Evolutionary conservation across 1,284 basidiomycete genomes (phyloP).

Genomic region (Ceratobasidium sp.): DNA sequence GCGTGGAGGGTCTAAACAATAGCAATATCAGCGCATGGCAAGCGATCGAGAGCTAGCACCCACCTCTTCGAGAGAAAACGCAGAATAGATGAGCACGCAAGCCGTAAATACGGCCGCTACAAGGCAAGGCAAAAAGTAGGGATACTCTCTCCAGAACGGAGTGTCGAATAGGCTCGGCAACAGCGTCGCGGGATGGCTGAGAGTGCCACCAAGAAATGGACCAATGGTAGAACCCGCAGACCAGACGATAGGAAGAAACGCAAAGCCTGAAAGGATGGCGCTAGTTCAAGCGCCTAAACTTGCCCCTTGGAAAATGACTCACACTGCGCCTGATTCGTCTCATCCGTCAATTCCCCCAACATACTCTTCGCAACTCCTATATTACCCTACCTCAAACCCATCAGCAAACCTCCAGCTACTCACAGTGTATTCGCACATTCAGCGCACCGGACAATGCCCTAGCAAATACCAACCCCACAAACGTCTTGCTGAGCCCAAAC

Average conservation of each 20-base stretch:
- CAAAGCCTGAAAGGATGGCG: constrained; percentile 42
- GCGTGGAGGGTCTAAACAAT: background rate
- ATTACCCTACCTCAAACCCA: constrained; percentile 47
- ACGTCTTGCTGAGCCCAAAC: constrained; percentile 52
- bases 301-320: background rate
- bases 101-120: constrained; percentile 23
- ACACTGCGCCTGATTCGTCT: constrained; percentile 51
- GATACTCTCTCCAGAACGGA: constrained; percentile 48
- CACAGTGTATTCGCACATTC: constrained; percentile 43
- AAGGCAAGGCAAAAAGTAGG: constrained; percentile 50
- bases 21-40: background rate
- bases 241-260: constrained; percentile 49
- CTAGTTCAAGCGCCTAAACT: background rate
- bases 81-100: constrained; percentile 8
- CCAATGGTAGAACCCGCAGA: constrained; percentile 46
- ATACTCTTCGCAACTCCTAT: constrained; percentile 52
- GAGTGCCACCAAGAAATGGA: constrained; percentile 48
- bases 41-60: background rate
- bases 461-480: constrained; percentile 49
- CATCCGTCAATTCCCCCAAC: constrained; percentile 50
- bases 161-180: constrained; percentile 47
- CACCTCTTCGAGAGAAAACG: constrained; percentile 36
- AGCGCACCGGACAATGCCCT: constrained; percentile 51
- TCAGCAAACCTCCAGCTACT: too few relatives aligned
- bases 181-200: constrained; percentile 46